A percentile compares a stretch with the other conserved stretches of the same genome.
phyloP scores from a whole-genome alignment of 257 asterid species.

The Solanum sitiens region DNA sequence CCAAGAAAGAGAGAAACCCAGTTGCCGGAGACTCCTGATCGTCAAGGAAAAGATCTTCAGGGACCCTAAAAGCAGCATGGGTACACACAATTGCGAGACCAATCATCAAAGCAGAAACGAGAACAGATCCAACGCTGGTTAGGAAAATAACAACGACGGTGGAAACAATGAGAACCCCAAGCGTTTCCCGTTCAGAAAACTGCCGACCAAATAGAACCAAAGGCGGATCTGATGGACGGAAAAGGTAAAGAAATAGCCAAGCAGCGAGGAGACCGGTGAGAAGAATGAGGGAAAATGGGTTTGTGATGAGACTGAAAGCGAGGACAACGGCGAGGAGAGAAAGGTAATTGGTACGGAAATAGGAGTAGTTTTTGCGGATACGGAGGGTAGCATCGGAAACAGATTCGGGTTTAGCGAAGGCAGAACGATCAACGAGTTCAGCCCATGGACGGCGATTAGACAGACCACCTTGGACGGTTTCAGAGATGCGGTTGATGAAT shows the following conservation, averaged over 20 bases:
- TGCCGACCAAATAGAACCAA: slow-evolving; percentile 62
- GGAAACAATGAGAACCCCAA: slow-evolving; percentile 28
- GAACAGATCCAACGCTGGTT: slow-evolving; percentile 88
- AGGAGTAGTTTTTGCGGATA: slow-evolving; percentile 58
- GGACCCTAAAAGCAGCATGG: slow-evolving; percentile 82
- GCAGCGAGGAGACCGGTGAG: slow-evolving; percentile 64
- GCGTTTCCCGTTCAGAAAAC: slow-evolving; percentile 72
- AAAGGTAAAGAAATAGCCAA: slow-evolving; percentile 79
- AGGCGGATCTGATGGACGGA: slow-evolving; percentile 89
- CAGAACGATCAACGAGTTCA: slow-evolving; percentile 62
- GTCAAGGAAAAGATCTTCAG: slow-evolving; percentile 84
- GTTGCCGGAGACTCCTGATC: slow-evolving; percentile 69
- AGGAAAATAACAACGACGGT: slow-evolving; percentile 54
- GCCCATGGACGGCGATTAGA: slow-evolving; percentile 77
- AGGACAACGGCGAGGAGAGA: slow-evolving; percentile 41
- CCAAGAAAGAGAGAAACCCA: slow-evolving; percentile 64
- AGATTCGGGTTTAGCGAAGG: slow-evolving; percentile 75
- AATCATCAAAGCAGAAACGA: slow-evolving; percentile 71
- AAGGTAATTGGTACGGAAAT: slow-evolving; percentile 66
- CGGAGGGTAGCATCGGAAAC: slow-evolving; percentile 62
- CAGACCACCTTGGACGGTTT: slow-evolving; percentile 44
- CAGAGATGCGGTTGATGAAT: slow-evolving; percentile 32
- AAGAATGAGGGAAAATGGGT: slow-evolving; percentile 62
- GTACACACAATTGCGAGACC: slow-evolving; percentile 52
- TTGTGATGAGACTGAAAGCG: slow-evolving; percentile 49